Conservation (phyloP, 2,329 filamentous ascomycete species). For the Blastomyces parvus region DNA sequence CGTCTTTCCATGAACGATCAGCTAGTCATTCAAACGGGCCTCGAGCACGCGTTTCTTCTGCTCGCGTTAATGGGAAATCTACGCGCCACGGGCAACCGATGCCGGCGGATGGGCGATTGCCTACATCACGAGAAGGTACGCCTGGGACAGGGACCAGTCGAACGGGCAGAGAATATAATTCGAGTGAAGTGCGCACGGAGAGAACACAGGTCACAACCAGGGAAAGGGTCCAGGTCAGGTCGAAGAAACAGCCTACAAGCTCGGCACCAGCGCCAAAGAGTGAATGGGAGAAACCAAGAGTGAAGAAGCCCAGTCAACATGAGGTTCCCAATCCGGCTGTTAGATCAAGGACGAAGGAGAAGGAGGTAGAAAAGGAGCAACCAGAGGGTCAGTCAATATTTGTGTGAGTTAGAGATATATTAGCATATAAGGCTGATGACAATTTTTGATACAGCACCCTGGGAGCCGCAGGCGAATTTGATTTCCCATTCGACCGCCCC, state of each 20-base stretch:
- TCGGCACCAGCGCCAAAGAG: conserved; percentile 27
- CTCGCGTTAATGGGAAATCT: conserved; percentile 27
- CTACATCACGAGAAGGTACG: conserved; percentile 13
- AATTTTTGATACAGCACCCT: conserved; percentile 38
- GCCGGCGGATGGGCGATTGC: conserved; percentile 17
- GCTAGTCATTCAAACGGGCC: conserved; percentile 30
- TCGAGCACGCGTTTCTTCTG: conserved; percentile 34
- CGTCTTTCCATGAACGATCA: conserved; percentile 34
- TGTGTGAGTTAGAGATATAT: conserved; percentile 9
- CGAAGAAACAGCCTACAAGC: conserved; percentile 49
- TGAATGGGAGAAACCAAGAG: conserved; percentile 28
- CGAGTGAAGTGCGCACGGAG: conserved; percentile 33
- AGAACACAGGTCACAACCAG: conserved; percentile 48
- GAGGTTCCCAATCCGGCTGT: conserved; percentile 21
- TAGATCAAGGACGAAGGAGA: conserved; percentile 18
- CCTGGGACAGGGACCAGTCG: conserved; percentile 15
- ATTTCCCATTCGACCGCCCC: conserved; percentile 62
- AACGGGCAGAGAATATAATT: conserved; percentile 28
- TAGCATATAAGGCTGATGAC: conserved; percentile 11
- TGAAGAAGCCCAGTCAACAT: conserved; percentile 21
- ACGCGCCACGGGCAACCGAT: conserved; percentile 14
- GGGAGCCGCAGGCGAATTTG: conserved; percentile 72
- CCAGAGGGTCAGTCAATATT: conserved; percentile 23
- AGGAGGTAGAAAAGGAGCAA: conserved; percentile 24
- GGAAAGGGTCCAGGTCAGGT: conserved; percentile 52